Evolutionary conservation across 2,329 filamentous ascomycete genomes (phyloP).

Genomic region (Colletotrichum neosansevieriae): DNA sequence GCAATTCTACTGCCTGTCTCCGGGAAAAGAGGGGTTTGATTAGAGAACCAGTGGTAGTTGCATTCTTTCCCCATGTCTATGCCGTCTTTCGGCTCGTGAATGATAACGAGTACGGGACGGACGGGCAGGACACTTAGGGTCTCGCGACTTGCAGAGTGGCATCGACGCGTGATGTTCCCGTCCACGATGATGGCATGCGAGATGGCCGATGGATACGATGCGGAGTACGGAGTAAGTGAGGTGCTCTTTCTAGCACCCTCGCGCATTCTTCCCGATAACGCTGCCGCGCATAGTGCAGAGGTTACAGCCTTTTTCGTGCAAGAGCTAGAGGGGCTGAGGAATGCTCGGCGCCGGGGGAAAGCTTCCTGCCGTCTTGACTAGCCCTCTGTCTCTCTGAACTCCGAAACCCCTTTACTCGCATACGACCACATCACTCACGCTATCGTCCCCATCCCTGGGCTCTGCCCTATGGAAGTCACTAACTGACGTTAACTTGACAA

Average conservation of each 20-base stretch:
- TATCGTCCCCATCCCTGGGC: background rate
- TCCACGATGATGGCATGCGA: constrained; percentile 20
- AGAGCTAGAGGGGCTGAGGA: background rate
- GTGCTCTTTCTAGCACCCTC: too few species aligned
- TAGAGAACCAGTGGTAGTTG: background rate
- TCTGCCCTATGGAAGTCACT: constrained; percentile 24
- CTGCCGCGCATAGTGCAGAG: constrained; percentile 9
- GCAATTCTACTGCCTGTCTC: background rate
- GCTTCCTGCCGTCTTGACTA: too few species aligned
- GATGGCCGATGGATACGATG: constrained; percentile 37
- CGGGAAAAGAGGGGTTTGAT: background rate
- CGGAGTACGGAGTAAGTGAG: too few species aligned
- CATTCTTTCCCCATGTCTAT: background rate
- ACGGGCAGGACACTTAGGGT: background rate
- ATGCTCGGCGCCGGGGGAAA: constrained; percentile 27
- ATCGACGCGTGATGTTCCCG: too few species aligned
- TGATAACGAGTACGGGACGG: background rate
- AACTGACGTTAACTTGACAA: background rate
- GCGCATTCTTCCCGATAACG: background rate
- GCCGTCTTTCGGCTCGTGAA: background rate
- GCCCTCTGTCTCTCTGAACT: too few species aligned
- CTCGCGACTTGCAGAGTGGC: too few species aligned
- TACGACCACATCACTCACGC: background rate
- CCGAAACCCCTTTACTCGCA: background rate
- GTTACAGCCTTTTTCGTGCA: background rate